Evolutionary conservation across 768 basidiomycete genomes (phyloP), one percentile per base, ranked within the genome.

Genomic region (Strobilomyces echinocephalus): DNA sequence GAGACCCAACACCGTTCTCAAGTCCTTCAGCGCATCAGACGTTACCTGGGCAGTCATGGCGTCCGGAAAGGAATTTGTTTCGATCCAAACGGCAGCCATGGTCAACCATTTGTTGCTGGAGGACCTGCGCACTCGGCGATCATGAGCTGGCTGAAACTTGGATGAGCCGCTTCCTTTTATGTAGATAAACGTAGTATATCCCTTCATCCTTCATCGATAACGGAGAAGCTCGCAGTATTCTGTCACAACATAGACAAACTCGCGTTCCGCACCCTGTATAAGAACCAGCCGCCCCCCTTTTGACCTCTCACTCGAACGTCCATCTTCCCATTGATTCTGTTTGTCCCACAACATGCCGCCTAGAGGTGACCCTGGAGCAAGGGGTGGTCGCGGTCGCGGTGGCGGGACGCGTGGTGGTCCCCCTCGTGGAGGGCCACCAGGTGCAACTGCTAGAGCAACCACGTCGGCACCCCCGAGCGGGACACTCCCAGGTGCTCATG

Each of bases 21-120:
- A 20, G 46, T 21, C 30, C 4, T 39, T 12, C 67, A 88, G 84
- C 83, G 90, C 10, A 81, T 92, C 20, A 80, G 78, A 59, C 77
- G 75, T 42, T 95, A 94, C 67, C 77, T 95, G 16, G 73, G 77
- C 11, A 84, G 85, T 10, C 90, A 92, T 69, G 87, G 88, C 18
- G 73, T 88, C 30, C 75, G 75, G 42, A 79, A 88, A 64, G 83
- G 83, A 15, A 69, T 90, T 4, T 80, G 76, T 74, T 83, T 80
- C 52, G 80, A 89, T 59, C 78, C 84, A 11, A 63, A 79, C 2
- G 84, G 82, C 14, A 73, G 70, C 10, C 87, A 89, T 63, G 86
- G 87, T 1, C 72, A 83, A 53, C 79, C 85, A 16, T 73, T 89
- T 28, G 63, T 79, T 45, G 67, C 71, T 36, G 78, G 76, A 40